A percentile compares a stretch with the other conserved stretches of the same genome.
Conservation (phyloP, 2,329 filamentous ascomycete genomes). For the Neofusicoccum ribis region DNA sequence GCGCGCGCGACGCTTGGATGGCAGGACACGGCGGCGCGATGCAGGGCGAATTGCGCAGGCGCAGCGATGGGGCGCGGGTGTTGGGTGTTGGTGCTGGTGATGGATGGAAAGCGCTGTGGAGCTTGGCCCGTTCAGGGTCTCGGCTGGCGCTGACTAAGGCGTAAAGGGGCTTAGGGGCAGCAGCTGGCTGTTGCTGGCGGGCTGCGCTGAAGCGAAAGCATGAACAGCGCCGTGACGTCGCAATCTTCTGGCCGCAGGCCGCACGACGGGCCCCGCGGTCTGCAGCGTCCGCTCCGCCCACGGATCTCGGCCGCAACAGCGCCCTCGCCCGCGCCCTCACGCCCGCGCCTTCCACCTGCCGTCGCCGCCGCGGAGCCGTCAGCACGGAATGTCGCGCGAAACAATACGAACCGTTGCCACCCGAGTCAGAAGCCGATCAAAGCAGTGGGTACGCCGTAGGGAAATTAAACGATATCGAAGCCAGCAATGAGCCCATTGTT, state of each 20-base stretch:
- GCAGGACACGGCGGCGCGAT: not conserved
- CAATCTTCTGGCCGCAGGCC: not conserved
- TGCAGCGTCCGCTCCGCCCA: not conserved
- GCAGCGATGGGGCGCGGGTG: not conserved
- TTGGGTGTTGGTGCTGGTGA: not conserved
- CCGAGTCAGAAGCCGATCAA: not conserved
- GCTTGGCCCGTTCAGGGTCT: constrained; percentile 8
- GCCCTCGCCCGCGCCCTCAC: not conserved
- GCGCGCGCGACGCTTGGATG: not conserved
- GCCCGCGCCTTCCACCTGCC: not conserved
- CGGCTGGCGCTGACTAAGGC: not conserved
- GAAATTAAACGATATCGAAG: not conserved
- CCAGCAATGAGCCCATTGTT: not conserved
- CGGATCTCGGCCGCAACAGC: not conserved
- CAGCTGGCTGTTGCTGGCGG: not conserved
- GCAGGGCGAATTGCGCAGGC: not conserved
- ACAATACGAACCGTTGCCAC: constrained; percentile 7
- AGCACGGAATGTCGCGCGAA: constrained; percentile 1
- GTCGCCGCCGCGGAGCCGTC: not conserved
- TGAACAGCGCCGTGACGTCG: constrained; percentile 6
- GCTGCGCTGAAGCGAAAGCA: not conserved
- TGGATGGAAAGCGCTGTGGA: constrained; percentile 2
- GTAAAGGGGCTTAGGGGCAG: constrained; percentile 16
- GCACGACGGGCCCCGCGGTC: not conserved
- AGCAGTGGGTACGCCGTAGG: not conserved